Base-by-base conservation (phyloP, 768 basidiomycete species). In the Russula olivacea region DNA sequence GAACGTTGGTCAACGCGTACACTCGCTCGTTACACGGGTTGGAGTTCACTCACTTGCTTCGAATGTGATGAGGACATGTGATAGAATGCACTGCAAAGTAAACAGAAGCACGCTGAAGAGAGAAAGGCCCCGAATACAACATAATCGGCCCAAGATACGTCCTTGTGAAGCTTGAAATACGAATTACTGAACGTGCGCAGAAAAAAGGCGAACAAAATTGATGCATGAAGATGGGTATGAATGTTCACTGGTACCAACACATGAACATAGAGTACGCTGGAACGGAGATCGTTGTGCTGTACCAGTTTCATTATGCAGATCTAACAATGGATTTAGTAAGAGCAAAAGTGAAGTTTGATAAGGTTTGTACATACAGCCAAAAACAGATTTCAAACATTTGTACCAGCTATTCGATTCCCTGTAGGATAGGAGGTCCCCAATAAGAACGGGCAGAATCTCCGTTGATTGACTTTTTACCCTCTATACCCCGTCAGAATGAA, bases 231-330 rank as follows among this genome's bases (percentile, higher is more conserved):
- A 71, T 94, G 93, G 63, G 81, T 88, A 73, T 92, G 88, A 51
- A 94, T 91, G 74, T 95, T 95, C 60, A 94, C 91, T 90, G 6
- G 19, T 69, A 19, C 58, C 36, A 55, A 56, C 12, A 45, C 57
- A 51, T 63, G 55, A 63, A 69, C 40, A 55, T 55, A 67, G 61
- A 58, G 58, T 53, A 59, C 52, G 61, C 14, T 34, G 63, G 51
- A 34, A 57, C 41, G 41, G 45, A 49, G 58, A 30, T 43, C n/a
- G 28, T 17, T 11, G 11, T 10, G 57, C 69, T 74, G 61, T 67
- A 86, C 89, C 79, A 61, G 87, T 88, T 74, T 90, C 89, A 68
- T 91, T 91, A 72, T 91, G 89, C 61, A 88, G 68, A 74, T 88
- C 89, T 90, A 67, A 53, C 61, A 59, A 57, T 48, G 63, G 51